A percentile compares a stretch with the other conserved stretches of the same genome.
Conservation (phyloP, 257 asterid species). For the Nemophila menziesii region DNA sequence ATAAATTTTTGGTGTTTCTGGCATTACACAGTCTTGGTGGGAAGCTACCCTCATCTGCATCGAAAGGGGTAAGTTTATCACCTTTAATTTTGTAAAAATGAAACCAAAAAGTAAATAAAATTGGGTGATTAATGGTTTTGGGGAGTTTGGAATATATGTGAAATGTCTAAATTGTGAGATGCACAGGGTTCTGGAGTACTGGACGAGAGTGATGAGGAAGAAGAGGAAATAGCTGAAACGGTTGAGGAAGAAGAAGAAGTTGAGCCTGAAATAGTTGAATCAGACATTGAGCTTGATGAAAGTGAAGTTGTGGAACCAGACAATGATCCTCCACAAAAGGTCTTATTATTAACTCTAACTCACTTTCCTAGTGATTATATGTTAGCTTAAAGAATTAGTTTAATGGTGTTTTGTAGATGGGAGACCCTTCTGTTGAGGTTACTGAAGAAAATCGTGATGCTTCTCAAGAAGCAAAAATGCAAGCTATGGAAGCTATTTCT, state of each 20-base stretch:
- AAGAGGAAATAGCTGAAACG: constrained; percentile 30
- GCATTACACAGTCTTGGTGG: constrained; percentile 65
- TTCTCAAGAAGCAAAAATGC: constrained; percentile 78
- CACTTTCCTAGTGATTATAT: neutral
- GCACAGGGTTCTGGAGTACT: constrained; percentile 46
- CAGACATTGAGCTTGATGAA: constrained; percentile 87
- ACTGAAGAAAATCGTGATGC: constrained; percentile 88
- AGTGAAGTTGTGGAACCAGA: constrained; percentile 76
- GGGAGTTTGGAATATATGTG: neutral
- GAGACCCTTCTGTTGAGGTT: constrained; percentile 76
- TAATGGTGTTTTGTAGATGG: constrained; percentile 46
- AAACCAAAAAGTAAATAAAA: neutral
- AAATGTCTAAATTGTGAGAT: neutral
- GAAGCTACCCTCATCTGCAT: constrained; percentile 43
- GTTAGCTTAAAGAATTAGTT: neutral
- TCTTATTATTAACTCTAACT: neutral
- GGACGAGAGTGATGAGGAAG: constrained; percentile 69
- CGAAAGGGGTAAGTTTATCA: constrained; percentile 32
- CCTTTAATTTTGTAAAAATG: neutral
- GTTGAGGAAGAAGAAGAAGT: constrained; percentile 59
- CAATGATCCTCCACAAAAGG: constrained; percentile 83
- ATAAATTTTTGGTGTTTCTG: neutral
- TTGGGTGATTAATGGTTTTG: neutral
- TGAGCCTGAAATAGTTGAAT: constrained; percentile 85
- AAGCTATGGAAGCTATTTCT: constrained; percentile 89